Percentiles rank a stretch among this genome's conserved stretches.
Conservation (phyloP, 140 eudicot species). For the Ambrosia hybrid region DNA sequence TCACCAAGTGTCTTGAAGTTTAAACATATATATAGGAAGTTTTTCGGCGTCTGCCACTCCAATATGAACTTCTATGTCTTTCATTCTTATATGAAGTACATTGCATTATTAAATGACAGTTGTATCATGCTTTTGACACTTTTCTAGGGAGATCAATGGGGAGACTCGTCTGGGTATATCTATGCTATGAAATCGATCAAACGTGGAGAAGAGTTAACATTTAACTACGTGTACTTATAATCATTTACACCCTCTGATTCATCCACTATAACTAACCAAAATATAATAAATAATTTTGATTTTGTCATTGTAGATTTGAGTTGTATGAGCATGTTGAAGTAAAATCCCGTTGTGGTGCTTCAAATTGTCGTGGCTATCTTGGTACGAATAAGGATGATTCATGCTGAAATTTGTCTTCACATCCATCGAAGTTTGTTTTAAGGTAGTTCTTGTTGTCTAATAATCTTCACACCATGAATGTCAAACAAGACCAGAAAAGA, state of each 20-base stretch:
- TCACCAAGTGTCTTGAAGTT: not conserved
- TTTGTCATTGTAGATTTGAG: conserved; percentile 43
- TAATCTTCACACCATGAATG: not conserved
- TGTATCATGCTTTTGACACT: not conserved
- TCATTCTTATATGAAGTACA: not conserved
- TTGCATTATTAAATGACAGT: too few relatives aligned
- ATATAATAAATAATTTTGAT: not conserved
- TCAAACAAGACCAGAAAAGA: too few relatives aligned
- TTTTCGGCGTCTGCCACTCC: not conserved
- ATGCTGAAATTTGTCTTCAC: not conserved
- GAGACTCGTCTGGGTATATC: too few relatives aligned
- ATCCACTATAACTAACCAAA: not conserved
- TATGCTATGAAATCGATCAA: conserved; percentile 60
- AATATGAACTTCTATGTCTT: not conserved
- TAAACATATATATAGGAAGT: not conserved
- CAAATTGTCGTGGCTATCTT: conserved; percentile 61
- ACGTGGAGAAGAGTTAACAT: conserved; percentile 67
- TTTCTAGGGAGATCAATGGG: conserved; percentile 66
- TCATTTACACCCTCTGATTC: not conserved
- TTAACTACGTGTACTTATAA: conserved; percentile 54
- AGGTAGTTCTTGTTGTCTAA: not conserved
- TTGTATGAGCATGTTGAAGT: conserved; percentile 61
- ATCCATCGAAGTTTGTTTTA: not conserved
- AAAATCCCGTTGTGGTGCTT: conserved; percentile 71
- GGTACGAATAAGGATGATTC: conserved; percentile 27